A percentile compares a stretch with the other conserved stretches of the same genome.
phyloP scores from a whole-genome alignment of 139 green algal genomes.

The Micromonas pusilla region DNA sequence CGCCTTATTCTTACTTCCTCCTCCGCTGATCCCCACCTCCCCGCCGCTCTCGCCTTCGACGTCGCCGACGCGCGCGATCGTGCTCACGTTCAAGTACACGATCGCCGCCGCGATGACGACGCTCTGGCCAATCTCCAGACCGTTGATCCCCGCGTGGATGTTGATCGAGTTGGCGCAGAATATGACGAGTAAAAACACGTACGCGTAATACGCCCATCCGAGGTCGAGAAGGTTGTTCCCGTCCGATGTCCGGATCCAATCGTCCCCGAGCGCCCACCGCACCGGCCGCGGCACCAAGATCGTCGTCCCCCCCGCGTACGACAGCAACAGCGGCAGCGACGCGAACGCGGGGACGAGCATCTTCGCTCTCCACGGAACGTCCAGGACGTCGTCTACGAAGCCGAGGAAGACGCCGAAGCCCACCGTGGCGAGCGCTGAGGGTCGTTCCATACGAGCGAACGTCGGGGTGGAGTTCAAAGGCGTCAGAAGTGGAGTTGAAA shows the following conservation, averaged over 20 bases:
- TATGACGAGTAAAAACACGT: slow-evolving; percentile 87
- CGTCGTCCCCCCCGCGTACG: slow-evolving; percentile 76
- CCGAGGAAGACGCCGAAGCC: slow-evolving; percentile 98
- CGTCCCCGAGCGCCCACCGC: not conserved
- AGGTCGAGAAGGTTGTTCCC: slow-evolving; percentile 62
- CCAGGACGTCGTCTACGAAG: slow-evolving; percentile 97
- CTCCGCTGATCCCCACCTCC: too few species aligned
- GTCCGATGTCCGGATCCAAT: too few species aligned
- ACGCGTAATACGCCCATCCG: slow-evolving; percentile 73
- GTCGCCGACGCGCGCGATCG: not conserved
- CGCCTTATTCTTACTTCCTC: too few species aligned
- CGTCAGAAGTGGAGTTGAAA: too few species aligned
- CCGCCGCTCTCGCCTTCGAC: not conserved
- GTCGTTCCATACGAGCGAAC: too few species aligned
- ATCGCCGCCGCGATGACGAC: slow-evolving; percentile 82
- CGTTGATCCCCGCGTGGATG: slow-evolving; percentile 94
- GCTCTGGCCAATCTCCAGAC: slow-evolving; percentile 90
- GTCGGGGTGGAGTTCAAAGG: too few species aligned
- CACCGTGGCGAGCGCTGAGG: slow-evolving; percentile 85
- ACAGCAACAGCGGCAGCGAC: slow-evolving; percentile 77
- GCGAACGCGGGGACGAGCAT: slow-evolving; percentile 83
- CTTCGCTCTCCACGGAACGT: slow-evolving; percentile 96
- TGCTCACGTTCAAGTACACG: slow-evolving; percentile 66
- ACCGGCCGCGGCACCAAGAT: slow-evolving; percentile 60
- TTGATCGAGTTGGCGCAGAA: slow-evolving; percentile 99